Conservation (phyloP, 2,329 filamentous ascomycete species). For the Aureobasidium sp. region DNA sequence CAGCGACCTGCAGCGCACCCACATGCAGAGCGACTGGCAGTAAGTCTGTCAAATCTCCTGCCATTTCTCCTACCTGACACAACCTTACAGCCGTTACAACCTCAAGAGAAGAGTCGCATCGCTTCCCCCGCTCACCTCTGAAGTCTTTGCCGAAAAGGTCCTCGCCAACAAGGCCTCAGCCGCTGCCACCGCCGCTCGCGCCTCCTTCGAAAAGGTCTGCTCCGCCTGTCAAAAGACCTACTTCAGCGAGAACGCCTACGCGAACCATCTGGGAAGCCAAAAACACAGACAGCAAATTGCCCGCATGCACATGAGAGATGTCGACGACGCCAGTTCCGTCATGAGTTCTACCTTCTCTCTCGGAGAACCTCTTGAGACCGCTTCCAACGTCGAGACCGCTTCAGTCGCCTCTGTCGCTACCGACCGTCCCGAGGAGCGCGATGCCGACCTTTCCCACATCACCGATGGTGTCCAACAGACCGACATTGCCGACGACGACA, state of each 20-base stretch:
- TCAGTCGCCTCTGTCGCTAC: constrained; percentile 24
- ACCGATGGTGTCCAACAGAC: constrained; percentile 70
- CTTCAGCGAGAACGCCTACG: constrained; percentile 92
- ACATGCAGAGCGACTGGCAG: constrained; percentile 99
- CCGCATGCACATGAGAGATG: constrained; percentile 38
- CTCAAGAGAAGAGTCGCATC: constrained; percentile 89
- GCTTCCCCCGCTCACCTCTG: constrained; percentile 81
- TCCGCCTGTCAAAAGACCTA: constrained; percentile 82
- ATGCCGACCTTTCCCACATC: constrained; percentile 66
- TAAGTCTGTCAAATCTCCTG: constrained; percentile 45
- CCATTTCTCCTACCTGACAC: neutral
- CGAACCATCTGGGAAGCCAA: constrained; percentile 83
- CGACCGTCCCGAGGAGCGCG: constrained; percentile 53
- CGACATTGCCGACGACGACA: constrained; percentile 40
- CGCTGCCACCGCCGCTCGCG: constrained; percentile 77
- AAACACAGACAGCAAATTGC: constrained; percentile 73
- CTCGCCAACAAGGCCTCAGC: constrained; percentile 81
- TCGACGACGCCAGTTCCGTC: constrained; percentile 67
- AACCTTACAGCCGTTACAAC: constrained; percentile 71
- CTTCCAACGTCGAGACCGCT: constrained; percentile 27
- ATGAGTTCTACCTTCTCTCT: constrained; percentile 89
- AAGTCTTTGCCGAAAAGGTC: constrained; percentile 93
- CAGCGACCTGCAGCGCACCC: constrained; percentile 83
- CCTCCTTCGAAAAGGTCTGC: constrained; percentile 79
- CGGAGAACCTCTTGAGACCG: constrained; percentile 64